Conservation (phyloP, 1,284 basidiomycete species). For the Tilletia setariae region DNA sequence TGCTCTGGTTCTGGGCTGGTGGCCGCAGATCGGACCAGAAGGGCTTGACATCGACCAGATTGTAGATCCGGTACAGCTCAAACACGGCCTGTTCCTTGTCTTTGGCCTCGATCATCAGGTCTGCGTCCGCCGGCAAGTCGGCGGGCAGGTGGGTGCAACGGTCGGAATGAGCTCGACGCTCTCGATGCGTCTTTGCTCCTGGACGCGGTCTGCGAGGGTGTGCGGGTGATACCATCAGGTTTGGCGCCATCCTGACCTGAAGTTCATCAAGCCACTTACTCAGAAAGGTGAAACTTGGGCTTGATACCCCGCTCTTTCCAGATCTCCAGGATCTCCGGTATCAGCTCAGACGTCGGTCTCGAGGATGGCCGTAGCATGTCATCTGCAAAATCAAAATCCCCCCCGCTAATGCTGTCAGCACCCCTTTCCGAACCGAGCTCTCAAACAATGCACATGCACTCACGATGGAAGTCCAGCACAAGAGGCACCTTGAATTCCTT, state of each 20-base stretch:
- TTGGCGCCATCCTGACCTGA: neutral
- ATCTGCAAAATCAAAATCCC: slow-evolving; percentile 26
- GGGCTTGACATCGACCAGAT: slow-evolving; percentile 64
- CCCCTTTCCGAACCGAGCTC: neutral
- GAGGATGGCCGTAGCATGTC: slow-evolving; percentile 53
- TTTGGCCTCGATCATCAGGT: slow-evolving; percentile 90
- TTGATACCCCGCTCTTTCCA: slow-evolving; percentile 70
- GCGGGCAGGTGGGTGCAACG: slow-evolving; percentile 68
- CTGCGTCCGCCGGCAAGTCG: slow-evolving; percentile 58
- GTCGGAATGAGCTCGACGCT: slow-evolving; percentile 78
- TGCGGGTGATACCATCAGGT: slow-evolving; percentile 56
- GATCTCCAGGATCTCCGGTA: slow-evolving; percentile 70
- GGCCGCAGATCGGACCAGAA: slow-evolving; percentile 58
- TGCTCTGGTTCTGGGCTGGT: slow-evolving; percentile 56
- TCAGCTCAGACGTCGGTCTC: slow-evolving; percentile 59
- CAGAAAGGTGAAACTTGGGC: slow-evolving; percentile 85
- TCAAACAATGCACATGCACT: neutral
- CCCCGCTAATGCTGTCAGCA: slow-evolving; percentile 15
- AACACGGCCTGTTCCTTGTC: slow-evolving; percentile 91
- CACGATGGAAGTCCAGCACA: slow-evolving; percentile 44
- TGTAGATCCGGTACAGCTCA: slow-evolving; percentile 75
- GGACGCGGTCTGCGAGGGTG: slow-evolving; percentile 18
- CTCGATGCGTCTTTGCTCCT: slow-evolving; percentile 49
- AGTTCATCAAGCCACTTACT: slow-evolving; percentile 48
- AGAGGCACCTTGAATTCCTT: slow-evolving; percentile 74